Base-by-base conservation (phyloP, 2,329 filamentous ascomycete genomes). In the Pseudogymnoascus sp. region DNA sequence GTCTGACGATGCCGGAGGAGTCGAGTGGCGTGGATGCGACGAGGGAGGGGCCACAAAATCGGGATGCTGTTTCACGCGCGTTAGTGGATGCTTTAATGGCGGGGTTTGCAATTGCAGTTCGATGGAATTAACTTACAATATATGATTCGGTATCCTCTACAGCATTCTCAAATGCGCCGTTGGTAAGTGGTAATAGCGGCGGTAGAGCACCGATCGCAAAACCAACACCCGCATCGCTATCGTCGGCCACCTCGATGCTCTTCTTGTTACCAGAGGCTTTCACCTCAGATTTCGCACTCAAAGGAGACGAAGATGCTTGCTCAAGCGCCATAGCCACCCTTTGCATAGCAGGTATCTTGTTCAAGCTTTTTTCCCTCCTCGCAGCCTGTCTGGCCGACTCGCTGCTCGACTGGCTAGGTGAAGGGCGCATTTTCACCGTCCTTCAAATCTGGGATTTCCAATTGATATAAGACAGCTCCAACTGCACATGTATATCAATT, bases 311-410 rank as follows among this genome's bases (percentile, higher is more conserved):
- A n/a, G 49, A 56, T 21, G 49, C 49, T 28, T 56, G 49, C 5
- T 38, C 59, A 23, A 60, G 16, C 23, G 5, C 59, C 36, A 40
- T 42, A 42, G 59, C 59, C 14, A 60, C 38, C 25, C 59, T 60
- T 9, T 60, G 59, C 59, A 60, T 60, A 1, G 59, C 59, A 40
- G 59, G 59, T 42, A 60, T 42, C 34, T 60, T 60, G 34, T 60
- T 60, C 59, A 60, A 14, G 59, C 59, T 40, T 42, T 60, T 60
- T 31, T 60, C 59, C 21, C 34, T 60, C 59, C n/a, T 60, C 59
- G 59, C 59, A 28, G 59, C 59, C 38, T 60, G 49, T 1, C 49
- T 56, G 28, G 25, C 31, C n/a, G 49, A 34, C 49, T 56, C 49
- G 21, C 49, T 56, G 9, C 16, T 34, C 16, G 28, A 56, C 28